Conservation (phyloP, 176 grass and related monocot species). For the Eragrostis nindensis region DNA sequence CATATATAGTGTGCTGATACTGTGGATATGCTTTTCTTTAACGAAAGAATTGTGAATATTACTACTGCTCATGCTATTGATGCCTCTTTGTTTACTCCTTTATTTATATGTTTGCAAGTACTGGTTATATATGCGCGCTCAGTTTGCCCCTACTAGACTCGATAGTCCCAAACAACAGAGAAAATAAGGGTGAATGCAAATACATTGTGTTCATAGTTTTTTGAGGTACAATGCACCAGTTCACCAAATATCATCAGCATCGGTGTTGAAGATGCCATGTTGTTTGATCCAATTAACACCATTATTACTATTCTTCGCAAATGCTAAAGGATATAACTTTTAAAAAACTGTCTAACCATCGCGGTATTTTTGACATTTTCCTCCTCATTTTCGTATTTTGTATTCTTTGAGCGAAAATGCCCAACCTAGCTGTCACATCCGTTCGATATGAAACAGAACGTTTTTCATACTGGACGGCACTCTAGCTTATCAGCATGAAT, state of each 20-base stretch:
- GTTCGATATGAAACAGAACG: constrained; percentile 28
- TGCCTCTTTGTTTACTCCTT: constrained; percentile 13
- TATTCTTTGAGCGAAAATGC: not conserved
- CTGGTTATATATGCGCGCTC: not conserved
- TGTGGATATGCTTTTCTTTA: constrained; percentile 38
- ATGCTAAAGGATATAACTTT: not conserved
- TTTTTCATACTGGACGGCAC: constrained; percentile 35
- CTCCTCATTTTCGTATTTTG: not conserved
- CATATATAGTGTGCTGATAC: constrained; percentile 26
- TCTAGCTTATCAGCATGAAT: constrained; percentile 49
- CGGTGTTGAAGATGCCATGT: not conserved
- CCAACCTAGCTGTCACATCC: constrained; percentile 22
- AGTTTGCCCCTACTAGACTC: not conserved
- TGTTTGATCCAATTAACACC: not conserved
- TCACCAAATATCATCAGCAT: not conserved
- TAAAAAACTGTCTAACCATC: not conserved
- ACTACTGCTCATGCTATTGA: not conserved
- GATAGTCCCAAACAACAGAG: not conserved
- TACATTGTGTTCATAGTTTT: not conserved
- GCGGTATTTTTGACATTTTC: not conserved
- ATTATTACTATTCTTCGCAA: not conserved
- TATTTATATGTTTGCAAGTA: not conserved
- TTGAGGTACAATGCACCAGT: not conserved
- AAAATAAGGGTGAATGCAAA: not conserved
- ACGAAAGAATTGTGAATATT: constrained; percentile 41